These are phyloP conservation scores for Podospora fimiseda DNA, from an alignment of 495 filamentous ascomycete species.

Conservation along the genomic window DNA sequence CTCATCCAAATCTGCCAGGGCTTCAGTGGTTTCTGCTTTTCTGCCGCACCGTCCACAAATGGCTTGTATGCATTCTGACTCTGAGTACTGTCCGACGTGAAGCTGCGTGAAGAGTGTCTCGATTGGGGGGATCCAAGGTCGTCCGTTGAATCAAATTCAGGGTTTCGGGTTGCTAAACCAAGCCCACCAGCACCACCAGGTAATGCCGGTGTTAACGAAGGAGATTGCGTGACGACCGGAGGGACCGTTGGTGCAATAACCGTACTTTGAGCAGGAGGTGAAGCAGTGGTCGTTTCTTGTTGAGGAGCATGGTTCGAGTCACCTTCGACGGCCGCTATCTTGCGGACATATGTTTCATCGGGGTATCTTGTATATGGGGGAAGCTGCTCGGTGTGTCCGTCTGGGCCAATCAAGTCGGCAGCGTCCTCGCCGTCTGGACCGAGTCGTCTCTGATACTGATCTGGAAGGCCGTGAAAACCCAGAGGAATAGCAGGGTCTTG, in stretches of 20 bases:
- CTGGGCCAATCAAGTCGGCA: constrained; percentile 79
- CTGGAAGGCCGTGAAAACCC: constrained; percentile 63
- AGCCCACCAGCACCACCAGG: constrained; percentile 44
- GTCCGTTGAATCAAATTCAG: constrained; percentile 49
- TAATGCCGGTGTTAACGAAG: background rate
- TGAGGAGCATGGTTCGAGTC: background rate
- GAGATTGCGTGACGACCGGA: background rate
- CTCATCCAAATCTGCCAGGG: constrained; percentile 52
- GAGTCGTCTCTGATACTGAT: constrained; percentile 60
- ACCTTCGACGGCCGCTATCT: constrained; percentile 13
- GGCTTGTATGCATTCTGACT: constrained; percentile 33
- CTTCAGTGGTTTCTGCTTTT: constrained; percentile 42
- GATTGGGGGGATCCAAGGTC: constrained; percentile 49
- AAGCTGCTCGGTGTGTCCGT: constrained; percentile 83
- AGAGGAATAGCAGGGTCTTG: constrained; percentile 49
- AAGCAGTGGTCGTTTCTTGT: constrained; percentile 3
- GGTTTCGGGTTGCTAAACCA: constrained; percentile 48
- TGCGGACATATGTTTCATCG: constrained; percentile 19
- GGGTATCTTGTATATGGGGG: constrained; percentile 67
- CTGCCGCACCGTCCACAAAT: constrained; percentile 26
- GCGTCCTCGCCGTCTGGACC: constrained; percentile 79
- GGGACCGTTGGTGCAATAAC: constrained; percentile 4
- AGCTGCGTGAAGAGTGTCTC: constrained; percentile 44
- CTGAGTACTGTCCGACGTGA: constrained; percentile 38
- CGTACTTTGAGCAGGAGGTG: background rate